These are phyloP conservation scores for Leccinum subrobustum DNA, from an alignment of 1,284 basidiomycete genomes.

Conservation along the genomic window DNA sequence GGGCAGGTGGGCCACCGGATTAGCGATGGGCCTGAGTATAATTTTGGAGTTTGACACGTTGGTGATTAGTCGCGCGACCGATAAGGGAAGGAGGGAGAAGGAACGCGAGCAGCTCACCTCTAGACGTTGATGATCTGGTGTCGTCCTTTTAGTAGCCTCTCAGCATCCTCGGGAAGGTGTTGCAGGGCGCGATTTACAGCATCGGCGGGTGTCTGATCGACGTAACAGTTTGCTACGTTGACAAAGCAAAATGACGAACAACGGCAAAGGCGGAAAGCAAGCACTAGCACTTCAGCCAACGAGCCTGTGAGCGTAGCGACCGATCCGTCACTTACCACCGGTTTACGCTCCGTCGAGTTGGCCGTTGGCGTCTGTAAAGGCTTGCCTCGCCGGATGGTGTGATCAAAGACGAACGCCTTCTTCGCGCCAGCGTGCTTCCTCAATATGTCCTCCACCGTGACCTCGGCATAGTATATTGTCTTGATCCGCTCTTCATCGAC, in stretches of 20 bases:
- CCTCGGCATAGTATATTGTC: slow-evolving; percentile 27
- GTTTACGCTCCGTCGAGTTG: slow-evolving; percentile 12
- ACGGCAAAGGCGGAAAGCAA: not conserved
- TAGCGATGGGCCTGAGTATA: not conserved
- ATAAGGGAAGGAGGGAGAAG: not conserved
- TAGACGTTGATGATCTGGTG: slow-evolving; percentile 53
- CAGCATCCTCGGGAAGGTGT: slow-evolving; percentile 38
- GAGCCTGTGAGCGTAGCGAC: not conserved
- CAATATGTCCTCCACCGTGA: slow-evolving; percentile 35
- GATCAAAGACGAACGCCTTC: slow-evolving; percentile 42
- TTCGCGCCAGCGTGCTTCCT: slow-evolving; percentile 40
- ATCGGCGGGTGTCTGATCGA: not conserved
- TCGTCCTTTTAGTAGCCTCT: slow-evolving; percentile 38
- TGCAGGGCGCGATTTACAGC: slow-evolving; percentile 34
- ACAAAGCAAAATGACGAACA: slow-evolving; percentile 13
- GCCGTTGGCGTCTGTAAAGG: not conserved
- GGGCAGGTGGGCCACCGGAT: slow-evolving; percentile 41
- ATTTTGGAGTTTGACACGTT: too few species aligned
- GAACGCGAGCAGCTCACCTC: slow-evolving; percentile 20
- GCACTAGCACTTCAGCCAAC: not conserved
- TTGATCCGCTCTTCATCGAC: slow-evolving; percentile 38
- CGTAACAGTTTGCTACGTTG: slow-evolving; percentile 36
- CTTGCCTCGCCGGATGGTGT: slow-evolving; percentile 38
- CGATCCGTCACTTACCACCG: slow-evolving; percentile 28
- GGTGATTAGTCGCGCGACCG: not conserved